Base-by-base conservation (phyloP, 1,139 yeast species). In the Geotrichum reessii region DNA sequence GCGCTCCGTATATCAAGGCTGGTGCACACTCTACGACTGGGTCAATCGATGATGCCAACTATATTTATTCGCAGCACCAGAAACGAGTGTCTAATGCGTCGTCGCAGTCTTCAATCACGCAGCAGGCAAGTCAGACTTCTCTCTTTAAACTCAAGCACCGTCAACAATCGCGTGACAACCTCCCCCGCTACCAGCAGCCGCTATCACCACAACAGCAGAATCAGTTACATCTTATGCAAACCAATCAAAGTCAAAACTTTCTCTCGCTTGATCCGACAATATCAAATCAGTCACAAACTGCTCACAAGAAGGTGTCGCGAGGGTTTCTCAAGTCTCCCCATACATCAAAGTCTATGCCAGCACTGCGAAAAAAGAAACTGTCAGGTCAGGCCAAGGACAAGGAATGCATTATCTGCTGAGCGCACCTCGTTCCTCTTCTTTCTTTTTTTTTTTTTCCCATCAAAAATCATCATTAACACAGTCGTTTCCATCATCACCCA, bases 331-430 rank as follows among this genome's bases (percentile, higher is more conserved):
- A 27, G 27, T 50, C 53, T 11, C 61, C 58, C 14, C 57, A 58
- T 33, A 40, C 53, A 19, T 44, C 54, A 19, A 58, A 58, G 56
- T 52, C 57, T 40, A 55, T 58, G 61, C 61, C 61, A 8, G 58
- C 54, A 12, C 31, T 58, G 49, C 48, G 58, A 37, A 54, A 55
- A 42, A 52, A 52, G 46, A 52, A 52, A 28, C 44, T 24, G 11
- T 27, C 40, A 14, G 31, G 27, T 2, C 27, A 33, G 17, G 47
- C 27, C 28, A 31, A 46, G 14, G 55, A 49, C 25, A 58, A 58
- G 55, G 61, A 58, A 25, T 58, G 61, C 54, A 47, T 58, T 19
- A 58, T 58, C 28, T 53, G 60, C 47, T 57, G 50, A 52, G 44
- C 21, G 17, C n/a, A 9, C n/a, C 44, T 37, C 44, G 2, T 9